Evolutionary conservation across 75 land plant genomes (phyloP).

Genomic region (Cryptomeria japonica): DNA sequence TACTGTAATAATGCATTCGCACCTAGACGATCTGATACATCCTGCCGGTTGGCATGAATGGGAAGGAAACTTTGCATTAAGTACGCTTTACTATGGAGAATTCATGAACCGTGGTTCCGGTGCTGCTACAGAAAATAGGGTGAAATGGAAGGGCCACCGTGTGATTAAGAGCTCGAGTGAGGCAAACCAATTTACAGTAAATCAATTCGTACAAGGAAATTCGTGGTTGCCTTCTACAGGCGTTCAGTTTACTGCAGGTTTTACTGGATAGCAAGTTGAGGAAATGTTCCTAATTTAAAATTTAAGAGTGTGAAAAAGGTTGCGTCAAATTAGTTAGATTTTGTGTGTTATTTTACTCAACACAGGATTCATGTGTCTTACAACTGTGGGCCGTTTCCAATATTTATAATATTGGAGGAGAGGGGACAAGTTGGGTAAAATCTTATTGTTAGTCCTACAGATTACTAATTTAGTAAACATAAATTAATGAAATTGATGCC

Average conservation of each 20-base stretch:
- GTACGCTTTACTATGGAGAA: slow-evolving; percentile 39
- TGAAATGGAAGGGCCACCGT: slow-evolving; percentile 24
- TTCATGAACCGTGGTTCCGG: slow-evolving; percentile 32
- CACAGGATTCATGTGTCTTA: too few relatives aligned
- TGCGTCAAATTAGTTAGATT: too few relatives aligned
- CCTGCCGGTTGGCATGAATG: slow-evolving; percentile 41
- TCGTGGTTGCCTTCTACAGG: slow-evolving; percentile 25
- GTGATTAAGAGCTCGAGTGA: background rate
- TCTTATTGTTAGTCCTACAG: too few relatives aligned
- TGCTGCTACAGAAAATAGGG: slow-evolving; percentile 13
- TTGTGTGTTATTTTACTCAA: too few relatives aligned
- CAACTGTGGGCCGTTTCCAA: too few relatives aligned
- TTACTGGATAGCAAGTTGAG: background rate
- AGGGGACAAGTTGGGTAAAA: too few relatives aligned
- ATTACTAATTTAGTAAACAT: too few relatives aligned
- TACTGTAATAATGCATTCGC: slow-evolving; percentile 29
- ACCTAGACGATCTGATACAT: slow-evolving; percentile 20
- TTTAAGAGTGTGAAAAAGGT: too few relatives aligned
- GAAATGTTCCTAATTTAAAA: too few relatives aligned
- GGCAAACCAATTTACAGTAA: slow-evolving; percentile 25
- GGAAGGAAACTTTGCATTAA: slow-evolving; percentile 18
- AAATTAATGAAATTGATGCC: too few relatives aligned
- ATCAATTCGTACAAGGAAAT: slow-evolving; percentile 15
- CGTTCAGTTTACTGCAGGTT: background rate
- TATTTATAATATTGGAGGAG: too few relatives aligned